Evolutionary conservation across 345 rosid species (phyloP), one percentile per base, ranked within the genome.

Genomic region (Salix exigua): DNA sequence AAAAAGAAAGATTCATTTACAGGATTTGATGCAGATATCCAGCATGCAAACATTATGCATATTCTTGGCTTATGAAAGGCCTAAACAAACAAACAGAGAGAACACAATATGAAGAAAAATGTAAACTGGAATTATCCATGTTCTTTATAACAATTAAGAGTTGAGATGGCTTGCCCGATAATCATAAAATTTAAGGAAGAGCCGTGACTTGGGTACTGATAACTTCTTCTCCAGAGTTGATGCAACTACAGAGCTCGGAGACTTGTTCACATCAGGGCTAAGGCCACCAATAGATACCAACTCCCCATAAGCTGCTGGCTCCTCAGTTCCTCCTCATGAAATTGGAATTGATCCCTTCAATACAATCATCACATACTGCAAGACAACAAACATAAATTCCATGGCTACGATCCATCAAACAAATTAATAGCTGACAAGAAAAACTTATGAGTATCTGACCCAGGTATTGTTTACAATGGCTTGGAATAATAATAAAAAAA

Each of bases 341-440:
- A 94, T 90, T 63, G 98, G 96, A n/a, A 96, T 90, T 0, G 99
- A 96, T 66, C 99, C 99, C 91, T 96, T 96, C 89, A 96, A 80
- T 84, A 94, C 97, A 79, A 96, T 82, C 97, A 92, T 96, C 86
- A 94, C 97, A 85, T 92, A 92, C 99, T 92, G 92, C 89, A 80
- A 18, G 40, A 38, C 30, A 67, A 33, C 48, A 38, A 37, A 21
- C 70, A 68, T 68, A 7, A 64, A 64, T 33, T 64, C 38, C 40
- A 64, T 64, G 1, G 40, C 68, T 35, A 64, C 0, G 1, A 64
- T 31, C 16, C 67, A 64, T 13, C 23, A 64, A 14, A 28, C 2
- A 17, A 64, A 40, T 40, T 10, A 40, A n/a, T 5, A 58, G 3
- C 62, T 58, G 62, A 10, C 62, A 55, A 1, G 62, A n/a, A 55